These are phyloP conservation scores for Diatrype stigma DNA, from an alignment of 2,329 filamentous ascomycete species.

Conservation along the genomic window DNA sequence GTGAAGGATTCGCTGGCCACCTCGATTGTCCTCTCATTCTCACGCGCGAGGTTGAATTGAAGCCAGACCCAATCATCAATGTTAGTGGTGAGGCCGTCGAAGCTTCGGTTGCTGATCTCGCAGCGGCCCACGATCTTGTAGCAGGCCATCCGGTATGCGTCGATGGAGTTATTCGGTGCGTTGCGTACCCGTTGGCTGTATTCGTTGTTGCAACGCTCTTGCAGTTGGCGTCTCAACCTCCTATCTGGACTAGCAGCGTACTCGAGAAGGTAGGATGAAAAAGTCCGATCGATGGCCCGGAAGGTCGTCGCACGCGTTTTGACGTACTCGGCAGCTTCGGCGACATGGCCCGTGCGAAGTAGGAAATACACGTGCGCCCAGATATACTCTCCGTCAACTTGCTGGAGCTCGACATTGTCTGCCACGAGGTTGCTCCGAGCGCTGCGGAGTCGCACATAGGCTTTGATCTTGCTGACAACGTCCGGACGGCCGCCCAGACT, in stretches of 20 bases:
- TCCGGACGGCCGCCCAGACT: slow-evolving; percentile 86
- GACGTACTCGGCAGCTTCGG: slow-evolving; percentile 84
- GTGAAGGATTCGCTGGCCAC: slow-evolving; percentile 64
- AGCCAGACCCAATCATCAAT: slow-evolving; percentile 71
- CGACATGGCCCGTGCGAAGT: slow-evolving; percentile 76
- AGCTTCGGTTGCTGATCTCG: slow-evolving; percentile 59
- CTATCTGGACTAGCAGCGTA: slow-evolving; percentile 76
- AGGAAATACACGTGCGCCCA: slow-evolving; percentile 96
- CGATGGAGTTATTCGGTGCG: slow-evolving; percentile 79
- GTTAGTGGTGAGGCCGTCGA: slow-evolving; percentile 60
- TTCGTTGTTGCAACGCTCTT: slow-evolving; percentile 84
- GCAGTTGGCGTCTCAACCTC: slow-evolving; percentile 71
- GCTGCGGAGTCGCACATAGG: slow-evolving; percentile 79
- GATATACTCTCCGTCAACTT: slow-evolving; percentile 75
- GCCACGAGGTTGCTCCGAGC: slow-evolving; percentile 78
- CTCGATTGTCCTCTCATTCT: slow-evolving; percentile 59
- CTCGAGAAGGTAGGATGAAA: slow-evolving; percentile 79
- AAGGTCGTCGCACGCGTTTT: slow-evolving; percentile 75
- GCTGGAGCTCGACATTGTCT: slow-evolving; percentile 76
- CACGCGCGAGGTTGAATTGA: slow-evolving; percentile 65
- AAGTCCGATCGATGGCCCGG: slow-evolving; percentile 84
- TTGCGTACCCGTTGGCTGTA: slow-evolving; percentile 82
- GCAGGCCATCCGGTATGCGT: slow-evolving; percentile 94
- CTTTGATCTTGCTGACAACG: slow-evolving; percentile 84
- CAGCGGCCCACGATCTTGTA: slow-evolving; percentile 94